Evolutionary conservation across 495 filamentous ascomycete species (phyloP).

Genomic region (Penicillium longicatenatum): DNA sequence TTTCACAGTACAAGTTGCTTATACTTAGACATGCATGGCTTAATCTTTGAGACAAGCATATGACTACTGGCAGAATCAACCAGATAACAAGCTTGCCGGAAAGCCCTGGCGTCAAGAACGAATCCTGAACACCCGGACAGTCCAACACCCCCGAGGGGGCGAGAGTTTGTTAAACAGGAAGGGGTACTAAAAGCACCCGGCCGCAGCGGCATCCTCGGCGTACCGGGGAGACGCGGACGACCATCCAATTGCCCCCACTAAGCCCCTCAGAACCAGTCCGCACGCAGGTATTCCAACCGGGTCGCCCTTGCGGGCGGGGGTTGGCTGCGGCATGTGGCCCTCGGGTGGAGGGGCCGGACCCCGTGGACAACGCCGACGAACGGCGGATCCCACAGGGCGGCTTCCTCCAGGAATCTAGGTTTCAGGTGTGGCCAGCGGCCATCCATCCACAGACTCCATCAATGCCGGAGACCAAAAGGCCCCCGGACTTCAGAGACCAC

Average conservation of each 20-base stretch:
- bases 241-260: conserved; percentile 54
- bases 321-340: conserved; percentile 35
- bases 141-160: conserved; percentile 20
- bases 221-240: conserved; percentile 17
- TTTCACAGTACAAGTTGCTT: conserved; percentile 69
- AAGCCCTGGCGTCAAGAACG: conserved; percentile 5
- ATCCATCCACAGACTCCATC: conserved; percentile 56
- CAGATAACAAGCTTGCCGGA: conserved; percentile 51
- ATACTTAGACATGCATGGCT: conserved; percentile 75
- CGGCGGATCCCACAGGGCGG: conserved; percentile 37
- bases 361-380: conserved; percentile 27
- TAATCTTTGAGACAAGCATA: conserved; percentile 76
- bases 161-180: conserved; percentile 17
- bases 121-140: background rate
- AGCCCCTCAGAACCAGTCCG: conserved; percentile 45
- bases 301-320: conserved; percentile 5
- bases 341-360: conserved; percentile 37
- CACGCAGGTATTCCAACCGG: conserved; percentile 21
- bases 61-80: conserved; percentile 72
- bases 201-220: conserved; percentile 19
- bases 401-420: conserved; percentile 45
- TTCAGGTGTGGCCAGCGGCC: conserved; percentile 46
- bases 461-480: conserved; percentile 20
- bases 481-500: conserved; percentile 23
- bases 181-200: conserved; percentile 18